phyloP scores from a whole-genome alignment of 2,329 filamentous ascomycete species.

The Scedosporium apiospermum region DNA sequence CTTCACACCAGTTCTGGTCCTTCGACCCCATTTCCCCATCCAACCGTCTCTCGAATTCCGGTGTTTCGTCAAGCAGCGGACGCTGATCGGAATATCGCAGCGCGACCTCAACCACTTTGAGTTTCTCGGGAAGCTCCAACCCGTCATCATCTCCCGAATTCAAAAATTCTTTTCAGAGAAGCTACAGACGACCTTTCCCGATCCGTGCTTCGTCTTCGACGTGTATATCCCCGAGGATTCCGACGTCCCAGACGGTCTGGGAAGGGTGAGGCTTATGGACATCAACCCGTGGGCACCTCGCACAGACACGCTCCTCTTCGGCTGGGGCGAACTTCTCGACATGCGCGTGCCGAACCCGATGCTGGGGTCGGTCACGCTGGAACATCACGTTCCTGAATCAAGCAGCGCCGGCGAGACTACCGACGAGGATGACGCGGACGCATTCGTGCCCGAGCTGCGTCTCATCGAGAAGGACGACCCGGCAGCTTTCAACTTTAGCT shows the following conservation, averaged over 20 bases:
- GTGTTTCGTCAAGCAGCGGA: constrained; percentile 81
- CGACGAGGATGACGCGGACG: constrained; percentile 28
- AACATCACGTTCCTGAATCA: constrained; percentile 19
- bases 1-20: constrained; percentile 70
- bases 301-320: constrained; percentile 83
- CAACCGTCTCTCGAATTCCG: constrained; percentile 91
- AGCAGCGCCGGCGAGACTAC: constrained; percentile 26
- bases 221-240: constrained; percentile 73
- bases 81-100: constrained; percentile 75
- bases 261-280: constrained; percentile 77
- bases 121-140: constrained; percentile 59
- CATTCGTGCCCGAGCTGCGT: constrained; percentile 63
- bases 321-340: constrained; percentile 77
- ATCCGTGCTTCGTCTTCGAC: constrained; percentile 80
- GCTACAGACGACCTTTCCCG: constrained; percentile 69
- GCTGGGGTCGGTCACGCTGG: constrained; percentile 31
- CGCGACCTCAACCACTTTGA: constrained; percentile 85
- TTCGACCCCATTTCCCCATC: constrained; percentile 79
- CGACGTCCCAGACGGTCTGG: constrained; percentile 47
- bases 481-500: constrained; percentile 77
- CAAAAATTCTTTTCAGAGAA: constrained; percentile 67
- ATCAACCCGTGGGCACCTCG: constrained; percentile 90
- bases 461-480: constrained; percentile 78
- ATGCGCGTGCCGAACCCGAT: constrained; percentile 53
- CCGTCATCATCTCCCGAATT: constrained; percentile 58